A percentile compares a stretch with the other conserved stretches of the same genome.
Evolutionary conservation across 1,284 basidiomycete genomes (phyloP).

Genomic region (Ceraceosorus guamensis): DNA sequence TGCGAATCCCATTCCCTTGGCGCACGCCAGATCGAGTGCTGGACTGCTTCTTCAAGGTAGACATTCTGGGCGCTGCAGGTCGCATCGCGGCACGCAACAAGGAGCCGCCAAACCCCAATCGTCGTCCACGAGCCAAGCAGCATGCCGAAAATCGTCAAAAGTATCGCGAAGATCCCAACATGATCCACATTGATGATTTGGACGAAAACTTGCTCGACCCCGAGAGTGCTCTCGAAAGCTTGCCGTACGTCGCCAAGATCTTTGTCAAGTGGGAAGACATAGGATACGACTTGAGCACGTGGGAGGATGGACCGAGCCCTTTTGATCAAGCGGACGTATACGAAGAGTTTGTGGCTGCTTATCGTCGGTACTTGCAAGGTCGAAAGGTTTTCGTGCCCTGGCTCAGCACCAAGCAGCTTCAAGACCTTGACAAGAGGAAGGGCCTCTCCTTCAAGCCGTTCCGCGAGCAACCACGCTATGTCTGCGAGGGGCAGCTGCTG

Average conservation of each 20-base stretch:
- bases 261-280: constrained; percentile 78
- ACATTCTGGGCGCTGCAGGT: not conserved
- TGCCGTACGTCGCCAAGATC: constrained; percentile 17
- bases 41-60: constrained; percentile 18
- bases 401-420: constrained; percentile 35
- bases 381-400: constrained; percentile 60
- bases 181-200: constrained; percentile 16
- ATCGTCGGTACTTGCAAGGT: constrained; percentile 61
- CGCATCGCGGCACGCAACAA: not conserved
- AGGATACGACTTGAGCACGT: constrained; percentile 81
- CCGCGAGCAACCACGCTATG: constrained; percentile 50
- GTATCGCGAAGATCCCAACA: constrained; percentile 13
- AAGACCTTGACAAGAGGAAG: constrained; percentile 30
- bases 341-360: constrained; percentile 61
- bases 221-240: constrained; percentile 16
- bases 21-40: constrained; percentile 31
- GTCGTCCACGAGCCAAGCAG: constrained; percentile 2
- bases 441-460: constrained; percentile 45
- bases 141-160: not conserved
- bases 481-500: constrained; percentile 50
- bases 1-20: constrained; percentile 25
- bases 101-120: not conserved
- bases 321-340: constrained; percentile 56
- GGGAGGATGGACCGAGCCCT: constrained; percentile 73
- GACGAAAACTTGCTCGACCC: constrained; percentile 14